Evolutionary conservation across 179 eudicot species (phyloP).

Genomic region (Heliamphora pulchella): DNA sequence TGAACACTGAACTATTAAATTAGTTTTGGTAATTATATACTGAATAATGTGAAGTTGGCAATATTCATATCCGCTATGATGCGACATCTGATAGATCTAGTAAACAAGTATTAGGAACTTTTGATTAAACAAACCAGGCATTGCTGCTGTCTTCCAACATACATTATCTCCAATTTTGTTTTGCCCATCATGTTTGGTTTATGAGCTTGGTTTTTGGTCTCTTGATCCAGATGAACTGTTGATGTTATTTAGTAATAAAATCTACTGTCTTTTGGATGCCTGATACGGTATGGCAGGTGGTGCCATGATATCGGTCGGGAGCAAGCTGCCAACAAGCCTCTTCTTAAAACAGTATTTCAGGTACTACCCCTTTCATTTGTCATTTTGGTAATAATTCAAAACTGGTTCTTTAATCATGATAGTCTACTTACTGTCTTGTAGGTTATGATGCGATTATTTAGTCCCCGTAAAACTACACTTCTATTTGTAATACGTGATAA

Average conservation of each 20-base stretch:
- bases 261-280: background rate
- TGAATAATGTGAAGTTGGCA: background rate
- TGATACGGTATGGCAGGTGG: slow-evolving; percentile 25
- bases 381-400: background rate
- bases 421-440: slow-evolving; percentile 10
- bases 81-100: background rate
- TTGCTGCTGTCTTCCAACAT: background rate
- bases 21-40: background rate
- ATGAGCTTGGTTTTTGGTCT: background rate
- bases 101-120: too few species aligned
- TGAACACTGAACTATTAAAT: too few species aligned
- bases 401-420: background rate
- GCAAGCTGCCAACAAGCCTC: slow-evolving; percentile 36
- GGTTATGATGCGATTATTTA: slow-evolving; percentile 33
- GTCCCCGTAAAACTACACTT: slow-evolving; percentile 32
- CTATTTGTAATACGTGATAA: slow-evolving; percentile 33
- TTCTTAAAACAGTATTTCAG: slow-evolving; percentile 32
- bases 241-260: background rate
- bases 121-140: background rate
- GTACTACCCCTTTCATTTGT: slow-evolving; percentile 10
- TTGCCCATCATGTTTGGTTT: background rate
- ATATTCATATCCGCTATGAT: background rate
- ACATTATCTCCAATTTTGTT: background rate
- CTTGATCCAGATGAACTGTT: background rate
- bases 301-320: slow-evolving; percentile 38